These are phyloP conservation scores for Calocybe gambosa DNA, from an alignment of 1,284 basidiomycete genomes.

Conservation along the genomic window DNA sequence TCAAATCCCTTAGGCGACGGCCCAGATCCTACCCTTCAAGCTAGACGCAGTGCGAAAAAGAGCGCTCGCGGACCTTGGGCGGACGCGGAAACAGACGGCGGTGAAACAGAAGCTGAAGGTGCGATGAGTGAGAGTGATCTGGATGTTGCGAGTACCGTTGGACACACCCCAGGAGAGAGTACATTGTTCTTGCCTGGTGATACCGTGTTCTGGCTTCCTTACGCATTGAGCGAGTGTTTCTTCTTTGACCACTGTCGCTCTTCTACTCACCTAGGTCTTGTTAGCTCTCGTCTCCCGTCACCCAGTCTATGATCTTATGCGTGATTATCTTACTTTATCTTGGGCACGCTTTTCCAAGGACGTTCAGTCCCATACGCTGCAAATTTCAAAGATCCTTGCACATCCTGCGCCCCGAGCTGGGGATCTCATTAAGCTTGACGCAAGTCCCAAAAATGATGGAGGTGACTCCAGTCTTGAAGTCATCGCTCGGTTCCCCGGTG, in stretches of 20 bases:
- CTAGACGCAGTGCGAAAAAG: slow-evolving; percentile 49
- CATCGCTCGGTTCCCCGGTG: slow-evolving; percentile 79
- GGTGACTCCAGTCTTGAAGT: slow-evolving; percentile 72
- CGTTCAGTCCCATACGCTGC: slow-evolving; percentile 80
- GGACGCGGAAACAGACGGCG: slow-evolving; percentile 68
- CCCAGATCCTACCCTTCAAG: slow-evolving; percentile 49
- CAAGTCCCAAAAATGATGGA: slow-evolving; percentile 50
- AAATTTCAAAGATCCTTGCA: slow-evolving; percentile 78
- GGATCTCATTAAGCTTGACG: slow-evolving; percentile 77
- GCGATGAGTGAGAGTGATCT: slow-evolving; percentile 79
- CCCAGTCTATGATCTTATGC: slow-evolving; percentile 90
- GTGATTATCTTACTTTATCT: slow-evolving; percentile 86
- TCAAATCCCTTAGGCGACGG: slow-evolving; percentile 32
- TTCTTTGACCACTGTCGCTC: slow-evolving; percentile 4
- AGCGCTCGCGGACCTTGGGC: slow-evolving; percentile 66
- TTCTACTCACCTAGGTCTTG: slow-evolving; percentile 4
- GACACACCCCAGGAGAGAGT: slow-evolving; percentile 78
- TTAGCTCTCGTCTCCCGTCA: slow-evolving; percentile 78
- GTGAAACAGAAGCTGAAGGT: slow-evolving; percentile 65
- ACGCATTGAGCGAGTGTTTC: slow-evolving; percentile 71
- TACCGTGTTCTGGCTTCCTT: slow-evolving; percentile 90
- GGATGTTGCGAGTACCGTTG: slow-evolving; percentile 68
- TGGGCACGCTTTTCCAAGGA: slow-evolving; percentile 94
- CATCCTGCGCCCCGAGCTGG: slow-evolving; percentile 84
- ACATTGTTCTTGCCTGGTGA: slow-evolving; percentile 82